phyloP scores from a whole-genome alignment of 805 yeast genomes.

The Metschnikowia noctiluminum region DNA sequence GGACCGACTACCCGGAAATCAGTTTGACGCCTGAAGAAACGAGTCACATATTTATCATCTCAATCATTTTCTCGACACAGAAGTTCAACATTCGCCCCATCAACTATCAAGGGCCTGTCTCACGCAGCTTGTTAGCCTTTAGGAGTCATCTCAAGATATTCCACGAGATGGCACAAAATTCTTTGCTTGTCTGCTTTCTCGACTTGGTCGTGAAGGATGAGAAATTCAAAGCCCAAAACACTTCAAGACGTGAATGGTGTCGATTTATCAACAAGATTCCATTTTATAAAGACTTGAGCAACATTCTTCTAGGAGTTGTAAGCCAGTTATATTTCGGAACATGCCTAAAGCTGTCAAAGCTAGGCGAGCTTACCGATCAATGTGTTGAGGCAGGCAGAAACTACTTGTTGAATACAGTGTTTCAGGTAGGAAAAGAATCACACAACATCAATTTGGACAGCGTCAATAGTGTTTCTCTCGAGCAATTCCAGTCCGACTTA shows the following conservation, averaged over 20 bases:
- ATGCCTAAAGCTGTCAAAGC: slow-evolving; percentile 28
- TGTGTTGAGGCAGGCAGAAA: slow-evolving; percentile 26
- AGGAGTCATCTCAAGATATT: slow-evolving; percentile 60
- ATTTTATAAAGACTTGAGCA: slow-evolving; percentile 53
- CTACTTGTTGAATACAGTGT: slow-evolving; percentile 34
- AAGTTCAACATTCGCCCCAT: slow-evolving; percentile 39
- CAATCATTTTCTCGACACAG: slow-evolving; percentile 36
- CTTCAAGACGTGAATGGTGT: slow-evolving; percentile 54
- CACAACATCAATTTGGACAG: slow-evolving; percentile 43
- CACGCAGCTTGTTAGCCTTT: slow-evolving; percentile 61
- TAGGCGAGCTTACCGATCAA: slow-evolving; percentile 25
- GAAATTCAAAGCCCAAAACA: slow-evolving; percentile 45
- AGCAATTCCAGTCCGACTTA: slow-evolving; percentile 31
- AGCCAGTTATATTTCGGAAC: slow-evolving; percentile 51
- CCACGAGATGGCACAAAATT: slow-evolving; percentile 47
- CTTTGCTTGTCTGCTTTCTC: slow-evolving; percentile 50
- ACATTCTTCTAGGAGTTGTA: slow-evolving; percentile 60
- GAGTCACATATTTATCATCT: slow-evolving; percentile 29
- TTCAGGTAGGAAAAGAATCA: slow-evolving; percentile 36
- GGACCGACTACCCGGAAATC: slow-evolving; percentile 12
- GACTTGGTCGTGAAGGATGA: slow-evolving; percentile 46
- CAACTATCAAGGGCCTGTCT: slow-evolving; percentile 63
- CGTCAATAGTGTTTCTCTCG: slow-evolving; percentile 34
- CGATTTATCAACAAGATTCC: slow-evolving; percentile 56
- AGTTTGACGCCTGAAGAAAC: slow-evolving; percentile 42